Conservation (phyloP, 106 monocot genomes). For the Vanilla planifolia region DNA sequence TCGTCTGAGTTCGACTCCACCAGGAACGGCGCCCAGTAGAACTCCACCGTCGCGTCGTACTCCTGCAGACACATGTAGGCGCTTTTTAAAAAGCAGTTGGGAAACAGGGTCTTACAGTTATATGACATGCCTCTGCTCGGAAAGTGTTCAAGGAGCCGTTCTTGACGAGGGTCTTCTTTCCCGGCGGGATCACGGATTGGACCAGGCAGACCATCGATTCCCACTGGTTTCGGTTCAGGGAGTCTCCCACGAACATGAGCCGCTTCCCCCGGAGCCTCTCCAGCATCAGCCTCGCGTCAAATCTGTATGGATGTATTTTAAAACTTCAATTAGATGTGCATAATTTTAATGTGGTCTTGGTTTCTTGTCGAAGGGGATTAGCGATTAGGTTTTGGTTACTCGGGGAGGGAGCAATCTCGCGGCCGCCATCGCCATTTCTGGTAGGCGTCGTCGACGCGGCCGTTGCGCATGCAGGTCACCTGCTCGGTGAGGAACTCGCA, state of each 20-base stretch:
- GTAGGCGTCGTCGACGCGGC: constrained; percentile 62
- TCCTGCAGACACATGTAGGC: constrained; percentile 32
- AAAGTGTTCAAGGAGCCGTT: constrained; percentile 66
- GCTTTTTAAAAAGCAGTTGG: too few relatives aligned
- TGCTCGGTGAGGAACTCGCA: constrained; percentile 88
- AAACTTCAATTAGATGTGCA: too few relatives aligned
- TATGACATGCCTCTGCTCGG: constrained; percentile 34
- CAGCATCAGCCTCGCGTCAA: constrained; percentile 64
- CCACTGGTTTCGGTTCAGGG: constrained; percentile 94
- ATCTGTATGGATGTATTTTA: constrained; percentile 32
- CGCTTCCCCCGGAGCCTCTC: constrained; percentile 70
- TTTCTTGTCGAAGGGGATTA: neutral
- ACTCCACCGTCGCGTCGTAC: constrained; percentile 87
- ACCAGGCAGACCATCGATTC: constrained; percentile 95
- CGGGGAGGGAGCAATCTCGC: constrained; percentile 51
- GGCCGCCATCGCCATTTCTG: constrained; percentile 99
- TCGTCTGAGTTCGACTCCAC: constrained; percentile 95
- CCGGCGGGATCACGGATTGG: constrained; percentile 59
- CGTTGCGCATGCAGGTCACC: constrained; percentile 88
- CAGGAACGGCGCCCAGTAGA: constrained; percentile 98
- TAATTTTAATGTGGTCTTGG: too few relatives aligned
- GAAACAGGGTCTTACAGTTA: too few relatives aligned
- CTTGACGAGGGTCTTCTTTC: constrained; percentile 51
- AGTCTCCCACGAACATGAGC: constrained; percentile 95
- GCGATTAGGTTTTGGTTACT: constrained; percentile 15